phyloP scores from a whole-genome alignment of 768 basidiomycete genomes.

The Chalciporus piperatus region DNA sequence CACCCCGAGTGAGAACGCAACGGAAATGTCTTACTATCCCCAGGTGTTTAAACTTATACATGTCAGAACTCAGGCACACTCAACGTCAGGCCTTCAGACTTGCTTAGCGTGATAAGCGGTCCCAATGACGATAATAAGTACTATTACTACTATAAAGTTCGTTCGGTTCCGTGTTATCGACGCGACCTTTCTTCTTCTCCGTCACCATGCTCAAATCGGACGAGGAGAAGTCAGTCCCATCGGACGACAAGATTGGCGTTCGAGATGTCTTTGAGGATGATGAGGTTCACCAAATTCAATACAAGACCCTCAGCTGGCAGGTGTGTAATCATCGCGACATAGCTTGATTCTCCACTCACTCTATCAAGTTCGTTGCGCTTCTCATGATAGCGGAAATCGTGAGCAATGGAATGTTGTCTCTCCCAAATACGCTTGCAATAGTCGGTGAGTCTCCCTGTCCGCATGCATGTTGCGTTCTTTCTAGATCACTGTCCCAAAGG shows the following conservation, averaged over 20 bases:
- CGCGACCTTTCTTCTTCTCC: neutral
- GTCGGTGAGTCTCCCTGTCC: constrained; percentile 37
- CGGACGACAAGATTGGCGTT: neutral
- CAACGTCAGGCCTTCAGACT: too few species aligned
- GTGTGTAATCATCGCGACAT: constrained; percentile 19
- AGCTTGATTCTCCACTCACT: neutral
- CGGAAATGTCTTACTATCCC: too few species aligned
- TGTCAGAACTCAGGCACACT: too few species aligned
- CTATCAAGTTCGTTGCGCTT: constrained; percentile 41
- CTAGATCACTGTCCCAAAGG: constrained; percentile 29
- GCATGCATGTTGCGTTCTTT: neutral
- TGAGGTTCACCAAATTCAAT: constrained; percentile 44
- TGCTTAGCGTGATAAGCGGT: too few species aligned
- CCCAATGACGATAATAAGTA: too few species aligned
- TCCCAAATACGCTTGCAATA: constrained; percentile 49
- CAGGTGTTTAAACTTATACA: too few species aligned
- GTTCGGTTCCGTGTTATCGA: neutral
- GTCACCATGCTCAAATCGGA: neutral
- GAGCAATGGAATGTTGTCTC: constrained; percentile 53
- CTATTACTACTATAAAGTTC: too few species aligned
- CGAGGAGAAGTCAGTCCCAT: constrained; percentile 3
- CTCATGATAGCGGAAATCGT: constrained; percentile 60
- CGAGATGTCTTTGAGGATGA: constrained; percentile 41
- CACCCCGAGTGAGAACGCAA: too few species aligned
- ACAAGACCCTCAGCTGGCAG: constrained; percentile 55